These are phyloP conservation scores for Paecilomyces sp. DNA, from an alignment of 2,329 filamentous ascomycete genomes.

Conservation along the genomic window DNA sequence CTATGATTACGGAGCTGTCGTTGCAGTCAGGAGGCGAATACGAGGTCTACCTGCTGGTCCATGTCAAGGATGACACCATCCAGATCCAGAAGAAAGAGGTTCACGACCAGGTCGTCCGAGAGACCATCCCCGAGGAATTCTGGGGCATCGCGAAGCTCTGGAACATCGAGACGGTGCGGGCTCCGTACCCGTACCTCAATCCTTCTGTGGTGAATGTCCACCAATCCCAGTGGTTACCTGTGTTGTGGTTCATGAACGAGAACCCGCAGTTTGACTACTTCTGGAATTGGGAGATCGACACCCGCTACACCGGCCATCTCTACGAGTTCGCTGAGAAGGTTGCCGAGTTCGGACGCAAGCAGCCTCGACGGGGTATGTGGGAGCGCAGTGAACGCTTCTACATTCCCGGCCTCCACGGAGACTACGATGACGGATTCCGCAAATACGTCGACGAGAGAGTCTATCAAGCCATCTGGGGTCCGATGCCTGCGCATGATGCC, in stretches of 20 bases:
- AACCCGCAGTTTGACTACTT: conserved; percentile 59
- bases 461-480: conserved; percentile 58
- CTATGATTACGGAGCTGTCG: conserved; percentile 74
- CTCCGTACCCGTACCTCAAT: conserved; percentile 9
- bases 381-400: conserved; percentile 53
- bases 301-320: conserved; percentile 58
- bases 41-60: conserved; percentile 72
- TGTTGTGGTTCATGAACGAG: conserved; percentile 13
- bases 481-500: conserved; percentile 52
- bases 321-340: conserved; percentile 66
- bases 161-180: conserved; percentile 10
- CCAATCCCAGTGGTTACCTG: conserved; percentile 3
- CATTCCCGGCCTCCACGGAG: conserved; percentile 45
- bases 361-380: conserved; percentile 53
- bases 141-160: conserved; percentile 28
- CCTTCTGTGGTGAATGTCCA: conserved; percentile 7
- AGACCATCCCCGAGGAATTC: conserved; percentile 24
- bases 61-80: conserved; percentile 68
- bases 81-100: conserved; percentile 50
- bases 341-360: conserved; percentile 44
- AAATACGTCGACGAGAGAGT: conserved; percentile 27
- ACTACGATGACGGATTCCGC: conserved; percentile 27
- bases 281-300: conserved; percentile 67
- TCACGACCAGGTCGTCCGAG: conserved; percentile 3
- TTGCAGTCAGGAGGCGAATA: conserved; percentile 77